A percentile compares a stretch with the other conserved stretches of the same genome.
These are phyloP conservation scores for Nicotiana benthamiana DNA, from an alignment of 257 asterid genomes.

Conservation along the genomic window DNA sequence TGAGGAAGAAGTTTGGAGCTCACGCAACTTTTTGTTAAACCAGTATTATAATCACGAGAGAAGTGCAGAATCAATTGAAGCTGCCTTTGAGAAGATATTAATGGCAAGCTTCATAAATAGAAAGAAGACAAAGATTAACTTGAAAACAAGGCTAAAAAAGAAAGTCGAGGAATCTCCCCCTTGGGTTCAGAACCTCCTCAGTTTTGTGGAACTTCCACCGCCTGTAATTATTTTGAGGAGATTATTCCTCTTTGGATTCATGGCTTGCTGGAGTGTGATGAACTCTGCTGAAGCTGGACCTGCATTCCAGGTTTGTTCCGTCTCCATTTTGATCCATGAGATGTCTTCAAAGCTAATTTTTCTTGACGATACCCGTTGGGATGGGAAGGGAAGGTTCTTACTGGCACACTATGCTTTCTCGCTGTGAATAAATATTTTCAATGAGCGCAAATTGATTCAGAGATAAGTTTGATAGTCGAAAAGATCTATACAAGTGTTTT, in stretches of 20 bases:
- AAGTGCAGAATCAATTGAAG: slow-evolving; percentile 79
- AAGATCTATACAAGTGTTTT: background rate
- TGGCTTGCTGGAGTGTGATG: slow-evolving; percentile 98
- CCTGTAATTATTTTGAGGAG: slow-evolving; percentile 78
- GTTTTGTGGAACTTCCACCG: slow-evolving; percentile 85
- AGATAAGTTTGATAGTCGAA: background rate
- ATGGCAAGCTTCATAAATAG: slow-evolving; percentile 73
- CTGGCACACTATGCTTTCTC: background rate
- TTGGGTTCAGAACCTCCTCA: slow-evolving; percentile 77
- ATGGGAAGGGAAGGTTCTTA: background rate
- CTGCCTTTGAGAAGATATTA: slow-evolving; percentile 84
- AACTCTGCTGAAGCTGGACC: slow-evolving; percentile 98
- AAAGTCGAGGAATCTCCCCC: slow-evolving; percentile 97
- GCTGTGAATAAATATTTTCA: background rate
- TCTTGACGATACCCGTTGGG: background rate
- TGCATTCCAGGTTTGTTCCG: slow-evolving; percentile 77
- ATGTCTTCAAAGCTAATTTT: background rate
- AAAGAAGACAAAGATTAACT: slow-evolving; percentile 87
- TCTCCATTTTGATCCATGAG: background rate
- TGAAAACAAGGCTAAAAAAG: slow-evolving; percentile 76
- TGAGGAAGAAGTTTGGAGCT: slow-evolving; percentile 93
- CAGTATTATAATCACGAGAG: slow-evolving; percentile 76
- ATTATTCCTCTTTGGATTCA: slow-evolving; percentile 76
- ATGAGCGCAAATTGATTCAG: background rate
- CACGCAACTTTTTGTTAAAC: slow-evolving; percentile 72